Evolutionary conservation across 306 rosid species (phyloP), one percentile per base, ranked within the genome.

Genomic region (Gastrolobium villosum): DNA sequence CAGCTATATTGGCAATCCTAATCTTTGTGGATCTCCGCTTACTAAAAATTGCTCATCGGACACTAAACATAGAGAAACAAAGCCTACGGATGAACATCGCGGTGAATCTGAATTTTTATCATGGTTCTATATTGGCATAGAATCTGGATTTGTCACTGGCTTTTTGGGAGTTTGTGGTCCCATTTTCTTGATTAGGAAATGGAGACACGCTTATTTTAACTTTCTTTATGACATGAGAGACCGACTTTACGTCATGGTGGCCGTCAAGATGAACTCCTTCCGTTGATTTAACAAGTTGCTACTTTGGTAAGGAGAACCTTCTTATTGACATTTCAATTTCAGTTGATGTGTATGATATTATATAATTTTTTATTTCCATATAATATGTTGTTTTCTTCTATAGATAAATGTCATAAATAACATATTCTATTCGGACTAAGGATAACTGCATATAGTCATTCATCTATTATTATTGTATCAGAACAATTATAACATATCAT

Each of bases 11-110:
- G 82, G 82, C 3, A 78, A 78, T 78, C 70, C 41, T 20, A 26
- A 46, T 9, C 70, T 69, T 15, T 67, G 81, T 56, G 81, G 81
- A 43, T 10, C 40, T 43, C 81, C 81, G 1, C 75, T 77, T 0
- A 3, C 41, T 2, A 40, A 43, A 32, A 55, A 32, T 2, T 77
- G 81, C 75, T 54, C 5, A 0, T 30, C 3, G 2, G 26, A 36
- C 34, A 30, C 3, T 35, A 4, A 31, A 9, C 4, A 0, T 7
- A 5, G 6, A 31, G 68, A 67, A 36, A 35, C 45, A 49, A 49
- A 78, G 5, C 9, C 8, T 7, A 57, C 6, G 5, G 32, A 50
- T 3, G 36, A 60, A 44, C 35, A 60, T 4, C 14, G 6, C 10
- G 37, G 65, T 31, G 6, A 8, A 6, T 28, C 44, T 6, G 76